Conservation (phyloP, 148 eudicot species). For the Selenicereus undatus region DNA sequence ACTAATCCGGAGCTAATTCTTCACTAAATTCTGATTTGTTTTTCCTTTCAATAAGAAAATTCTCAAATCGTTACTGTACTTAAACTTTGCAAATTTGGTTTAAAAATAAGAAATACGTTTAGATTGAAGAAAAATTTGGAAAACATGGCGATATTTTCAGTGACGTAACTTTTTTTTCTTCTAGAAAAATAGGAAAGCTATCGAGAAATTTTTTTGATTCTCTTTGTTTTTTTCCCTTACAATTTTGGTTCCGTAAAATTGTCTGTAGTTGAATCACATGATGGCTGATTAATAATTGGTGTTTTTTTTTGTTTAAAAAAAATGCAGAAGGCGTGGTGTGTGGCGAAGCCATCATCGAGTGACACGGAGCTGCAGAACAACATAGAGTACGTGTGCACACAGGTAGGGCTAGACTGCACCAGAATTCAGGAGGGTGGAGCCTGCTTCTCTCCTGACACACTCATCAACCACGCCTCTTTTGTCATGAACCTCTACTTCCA, state of each 20-base stretch:
- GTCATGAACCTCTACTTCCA: constrained; percentile 60
- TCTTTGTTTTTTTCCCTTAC: neutral
- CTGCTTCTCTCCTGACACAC: constrained; percentile 25
- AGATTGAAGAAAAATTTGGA: too few relatives aligned
- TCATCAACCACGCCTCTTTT: constrained; percentile 47
- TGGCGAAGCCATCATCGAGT: constrained; percentile 33
- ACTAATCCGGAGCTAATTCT: too few relatives aligned
- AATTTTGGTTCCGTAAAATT: neutral
- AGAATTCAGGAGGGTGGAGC: constrained; percentile 22
- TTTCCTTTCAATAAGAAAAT: too few relatives aligned
- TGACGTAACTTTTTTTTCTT: too few relatives aligned
- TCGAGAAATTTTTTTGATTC: too few relatives aligned
- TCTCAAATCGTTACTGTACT: too few relatives aligned
- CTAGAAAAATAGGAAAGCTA: too few relatives aligned
- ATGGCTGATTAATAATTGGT: neutral
- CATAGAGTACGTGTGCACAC: constrained; percentile 26
- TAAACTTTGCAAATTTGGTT: too few relatives aligned
- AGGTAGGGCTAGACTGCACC: constrained; percentile 15
- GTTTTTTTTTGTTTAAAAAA: neutral
- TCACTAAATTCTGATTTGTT: too few relatives aligned
- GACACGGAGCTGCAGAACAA: constrained; percentile 15
- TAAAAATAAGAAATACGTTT: too few relatives aligned
- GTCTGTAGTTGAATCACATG: neutral
- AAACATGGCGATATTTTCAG: too few relatives aligned
- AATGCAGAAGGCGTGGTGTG: constrained; percentile 33